Base-by-base conservation (phyloP, 2,329 filamentous ascomycete species). In the Ophiostoma tasmaniense region DNA sequence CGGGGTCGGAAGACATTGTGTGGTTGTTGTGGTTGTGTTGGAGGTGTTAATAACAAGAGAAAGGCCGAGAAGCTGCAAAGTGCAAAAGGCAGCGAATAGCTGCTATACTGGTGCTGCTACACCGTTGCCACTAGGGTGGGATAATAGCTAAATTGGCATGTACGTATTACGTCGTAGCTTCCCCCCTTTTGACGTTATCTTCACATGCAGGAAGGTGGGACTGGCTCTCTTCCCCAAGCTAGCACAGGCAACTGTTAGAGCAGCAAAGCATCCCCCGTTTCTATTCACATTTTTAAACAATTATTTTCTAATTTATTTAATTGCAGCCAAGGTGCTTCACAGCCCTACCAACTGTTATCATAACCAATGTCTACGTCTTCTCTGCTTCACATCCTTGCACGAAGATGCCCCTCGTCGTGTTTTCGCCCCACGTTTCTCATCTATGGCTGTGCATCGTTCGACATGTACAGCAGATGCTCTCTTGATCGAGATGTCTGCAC, bases 1-100 rank as follows among this genome's bases (percentile, higher is more conserved):
- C 71, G 20, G 64, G 64, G 10, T 72, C 67, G 3, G 68, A 22
- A 28, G 72, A 66, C 72, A 73, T 73, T 35, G 11, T 39, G 25
- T 45, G 8, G 42, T 33, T 13, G 2, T 13, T 11, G 39, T 20
- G 22, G 42, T 1, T 17, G 30, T 11, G 30, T 11, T 39, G 33
- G 25, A 35, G 39, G 14, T 39, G 67, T 17, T 7, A 14, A 37
- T 17, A 7, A 11, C 22, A n/a, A n/a, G 13, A 6, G 6, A n/a
- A 17, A 20, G 14, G 25, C 17, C 17, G 33, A n/a, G 3, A 22
- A 62, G 35, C 42, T 45, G 42, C 17, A n/a, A 8, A 20, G 11
- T 39, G n/a, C n/a, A n/a, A n/a, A n/a, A 37, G 37, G 37, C 42
- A 20, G 42, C 7, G 5, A 7, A 45, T 4, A 20, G 20, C 42